Base-by-base conservation (phyloP, 495 filamentous ascomycete species). In the Penicillium coffeae region DNA sequence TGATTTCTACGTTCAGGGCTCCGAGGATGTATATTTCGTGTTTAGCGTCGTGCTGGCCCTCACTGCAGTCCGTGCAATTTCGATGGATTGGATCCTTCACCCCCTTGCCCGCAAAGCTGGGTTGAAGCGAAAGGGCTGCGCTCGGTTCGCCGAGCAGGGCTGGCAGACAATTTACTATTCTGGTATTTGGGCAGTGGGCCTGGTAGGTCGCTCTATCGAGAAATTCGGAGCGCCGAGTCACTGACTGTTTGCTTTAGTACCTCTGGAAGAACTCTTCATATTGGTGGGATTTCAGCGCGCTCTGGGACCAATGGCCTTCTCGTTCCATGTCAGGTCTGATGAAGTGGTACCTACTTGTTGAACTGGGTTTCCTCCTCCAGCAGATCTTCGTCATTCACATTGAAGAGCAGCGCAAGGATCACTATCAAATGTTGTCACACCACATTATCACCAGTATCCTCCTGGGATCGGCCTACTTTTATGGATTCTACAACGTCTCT, bases 361-460 rank as follows among this genome's bases (percentile, higher is more conserved):
- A 97, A 66, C 85, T 90, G 59, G 83, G 88, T 13, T 98, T 97
- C 62, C 95, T 89, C 83, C 57, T 96, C 15, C 94, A 98, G 68
- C 90, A 95, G 70, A 86, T 98, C 50, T 68, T 97, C 34, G 88
- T 96, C 38, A 86, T 98, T 60, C 86, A 97, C 68, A 87, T 97
- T 50, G 94, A 98, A 65, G 85, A 94, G 68, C 79, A 87, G 51
- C 77, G 93, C 42, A 98, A 98, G 68, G 93, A 98, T 58, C 86
- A 95, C 65, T 85, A 81, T 63, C 93, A 97, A 64, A 96, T 96
- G 94, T 83, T 97, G 48, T 85, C 83, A 9, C 93, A 98, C 66
- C 93, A 98, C 65, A 79, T 96, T 57, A 82, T 96, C 58, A 98
- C 93, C 16, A 86, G 84, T 65, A 72, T 74, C 15, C 77, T 98